Conservation (phyloP, 2,329 filamentous ascomycete species). For the Trichoderma sp. region DNA sequence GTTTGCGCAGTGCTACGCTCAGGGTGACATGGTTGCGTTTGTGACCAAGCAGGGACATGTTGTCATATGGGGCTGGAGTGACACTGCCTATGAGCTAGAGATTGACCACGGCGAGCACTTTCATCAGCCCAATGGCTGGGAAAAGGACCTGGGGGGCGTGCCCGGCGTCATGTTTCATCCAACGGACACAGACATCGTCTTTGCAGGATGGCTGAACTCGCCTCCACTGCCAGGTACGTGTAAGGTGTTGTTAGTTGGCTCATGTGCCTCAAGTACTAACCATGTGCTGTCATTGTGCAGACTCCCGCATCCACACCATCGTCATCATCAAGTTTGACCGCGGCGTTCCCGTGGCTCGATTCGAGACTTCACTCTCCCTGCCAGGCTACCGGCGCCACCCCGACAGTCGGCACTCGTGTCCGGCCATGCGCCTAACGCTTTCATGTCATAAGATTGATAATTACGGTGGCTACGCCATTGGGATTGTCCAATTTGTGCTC, state of each 20-base stretch:
- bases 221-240: conserved; percentile 15
- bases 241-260: background rate
- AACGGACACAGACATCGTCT: conserved; percentile 23
- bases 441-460: conserved; percentile 14
- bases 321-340: conserved; percentile 17
- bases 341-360: conserved; percentile 10
- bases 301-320: conserved; percentile 12
- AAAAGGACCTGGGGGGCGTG: conserved; percentile 15
- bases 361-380: conserved; percentile 14
- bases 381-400: conserved; percentile 16
- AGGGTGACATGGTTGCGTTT: conserved; percentile 25
- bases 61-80: conserved; percentile 27
- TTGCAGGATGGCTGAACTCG: conserved; percentile 22
- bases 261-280: background rate
- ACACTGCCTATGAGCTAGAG: conserved; percentile 23
- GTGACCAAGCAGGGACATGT: conserved; percentile 26
- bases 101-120: conserved; percentile 14
- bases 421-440: conserved; percentile 17
- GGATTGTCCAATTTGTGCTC: conserved; percentile 16
- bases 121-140: background rate
- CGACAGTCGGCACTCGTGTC: conserved; percentile 16
- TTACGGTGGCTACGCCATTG: conserved; percentile 15
- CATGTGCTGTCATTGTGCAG: background rate
- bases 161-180: conserved; percentile 28
- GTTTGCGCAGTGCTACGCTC: conserved; percentile 22